Percentiles rank a stretch among this genome's conserved stretches.
These are phyloP conservation scores for Oryza australiensis DNA, from an alignment of 176 grass and related monocot species.

Conservation along the genomic window DNA sequence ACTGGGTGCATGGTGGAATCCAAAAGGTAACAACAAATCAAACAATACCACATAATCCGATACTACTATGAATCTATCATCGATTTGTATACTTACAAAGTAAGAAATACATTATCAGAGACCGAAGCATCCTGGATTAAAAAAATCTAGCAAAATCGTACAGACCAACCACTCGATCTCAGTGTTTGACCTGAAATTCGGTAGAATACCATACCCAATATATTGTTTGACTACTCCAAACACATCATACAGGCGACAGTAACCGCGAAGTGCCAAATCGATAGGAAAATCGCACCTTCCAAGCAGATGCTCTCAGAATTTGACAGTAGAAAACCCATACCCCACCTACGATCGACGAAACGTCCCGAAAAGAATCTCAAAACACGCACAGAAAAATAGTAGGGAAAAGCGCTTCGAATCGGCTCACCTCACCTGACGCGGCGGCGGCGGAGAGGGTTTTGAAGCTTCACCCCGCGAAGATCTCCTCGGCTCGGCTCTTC, in stretches of 20 bases:
- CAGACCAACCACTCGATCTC: conserved; percentile 2
- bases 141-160: conserved; percentile 10
- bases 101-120: neutral
- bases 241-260: neutral
- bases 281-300: neutral
- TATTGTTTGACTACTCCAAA: neutral
- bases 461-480: conserved; percentile 19
- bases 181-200: conserved; percentile 2
- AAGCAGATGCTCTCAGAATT: conserved; percentile 9
- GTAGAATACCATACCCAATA: neutral
- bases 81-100: neutral
- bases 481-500: neutral
- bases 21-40: conserved; percentile 34
- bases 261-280: neutral
- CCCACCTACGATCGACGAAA: conserved; percentile 2
- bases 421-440: conserved; percentile 35
- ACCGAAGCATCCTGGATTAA: neutral
- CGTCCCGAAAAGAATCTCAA: too few species aligned
- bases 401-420: neutral
- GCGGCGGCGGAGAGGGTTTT: neutral
- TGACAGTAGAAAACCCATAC: neutral
- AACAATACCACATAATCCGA: conserved; percentile 10
- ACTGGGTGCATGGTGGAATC: conserved; percentile 28
- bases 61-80: neutral
- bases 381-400: neutral